Percentiles rank a stretch among this genome's conserved stretches.
These are phyloP conservation scores for Eragrostis nindensis DNA, from an alignment of 176 grass and related monocot genomes.

Conservation along the genomic window DNA sequence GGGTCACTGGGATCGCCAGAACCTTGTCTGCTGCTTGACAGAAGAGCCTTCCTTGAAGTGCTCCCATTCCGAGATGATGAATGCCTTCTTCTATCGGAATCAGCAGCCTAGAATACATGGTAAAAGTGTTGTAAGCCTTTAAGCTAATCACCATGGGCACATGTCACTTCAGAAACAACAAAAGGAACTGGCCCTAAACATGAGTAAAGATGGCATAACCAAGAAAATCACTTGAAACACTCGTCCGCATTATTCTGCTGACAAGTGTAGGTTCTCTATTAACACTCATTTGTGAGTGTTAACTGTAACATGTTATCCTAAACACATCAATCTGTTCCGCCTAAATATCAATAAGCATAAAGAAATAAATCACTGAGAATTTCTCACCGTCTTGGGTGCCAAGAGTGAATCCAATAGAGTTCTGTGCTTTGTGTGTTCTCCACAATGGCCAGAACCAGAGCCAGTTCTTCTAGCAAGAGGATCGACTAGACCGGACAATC, in stretches of 20 bases:
- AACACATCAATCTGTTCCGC: background rate
- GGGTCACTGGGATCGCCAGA: constrained; percentile 64
- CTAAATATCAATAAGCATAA: constrained; percentile 16
- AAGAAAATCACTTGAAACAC: background rate
- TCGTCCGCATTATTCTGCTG: background rate
- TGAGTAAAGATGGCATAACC: background rate
- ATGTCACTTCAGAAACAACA: constrained; percentile 14
- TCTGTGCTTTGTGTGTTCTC: constrained; percentile 65
- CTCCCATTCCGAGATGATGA: constrained; percentile 71
- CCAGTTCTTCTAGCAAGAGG: constrained; percentile 66
- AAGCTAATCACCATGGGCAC: background rate
- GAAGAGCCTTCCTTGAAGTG: constrained; percentile 69
- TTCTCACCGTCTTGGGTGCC: constrained; percentile 49
- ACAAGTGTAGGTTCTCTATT: background rate
- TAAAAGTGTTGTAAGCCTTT: constrained; percentile 31
- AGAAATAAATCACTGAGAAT: constrained; percentile 32
- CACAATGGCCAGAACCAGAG: constrained; percentile 61
- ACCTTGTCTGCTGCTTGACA: constrained; percentile 67
- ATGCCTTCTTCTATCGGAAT: constrained; percentile 56
- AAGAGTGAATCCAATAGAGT: constrained; percentile 61
- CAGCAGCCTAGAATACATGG: constrained; percentile 45
- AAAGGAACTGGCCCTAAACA: background rate
- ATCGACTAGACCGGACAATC: constrained; percentile 58
- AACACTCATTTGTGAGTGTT: constrained; percentile 15
- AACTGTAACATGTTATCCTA: background rate